Base-by-base conservation (phyloP, 2,329 filamentous ascomycete genomes). In the Pseudocercospora musae region DNA sequence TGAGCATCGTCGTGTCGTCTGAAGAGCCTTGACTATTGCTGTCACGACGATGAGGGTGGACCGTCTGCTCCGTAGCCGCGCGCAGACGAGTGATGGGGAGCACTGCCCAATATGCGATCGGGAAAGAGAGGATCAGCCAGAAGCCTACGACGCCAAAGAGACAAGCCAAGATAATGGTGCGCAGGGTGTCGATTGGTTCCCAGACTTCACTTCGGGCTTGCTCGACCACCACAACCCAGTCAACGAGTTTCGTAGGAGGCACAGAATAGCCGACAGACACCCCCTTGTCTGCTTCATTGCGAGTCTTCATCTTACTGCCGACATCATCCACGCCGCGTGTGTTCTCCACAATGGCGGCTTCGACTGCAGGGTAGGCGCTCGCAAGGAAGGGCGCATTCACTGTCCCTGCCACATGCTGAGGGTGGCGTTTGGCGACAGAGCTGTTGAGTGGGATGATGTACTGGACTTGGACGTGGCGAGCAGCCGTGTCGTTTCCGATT, bases 181-280 rank as follows among this genome's bases (percentile, higher is more conserved):
- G 86, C n/a, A 96, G 80, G n/a, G 85, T 87, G 31, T 81, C 78
- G 61, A 96, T 92, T 0, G 92, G 90, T 7, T 82, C 80, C 77
- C 89, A 92, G 0, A 92, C 91, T 76, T 96, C 92, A 23, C 75
- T 75, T 66, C 86, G 86, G 1, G 86, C 81, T 75, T 95, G 88
- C 73, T 96, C 93, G 0, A 96, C 85, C 1, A 96, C 71, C 2
- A 97, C 79, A 7, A 91, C 87, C 93, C 93, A 97, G 70, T 94
- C 86, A 6, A 90, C 90, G 57, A 96, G 77, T 0, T 78, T 73
- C 3, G 84, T 90, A 55, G 85, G 82, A 0, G 90, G 86, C 4
- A 89, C 81, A 7, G 91, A 90, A 70, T 87, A 94, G n/a, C 92
- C 93, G 11, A 93, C 88, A 10, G 92, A 89, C 0, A 97, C 91